A percentile compares a stretch with the other conserved stretches of the same genome.
Evolutionary conservation across 164 flowering plant species (phyloP).

Genomic region (Vitis vinifera): ASM3070453v1 NC_081817.1:27402501-27403000

Average conservation of each 20-base stretch:
- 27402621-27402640: no score
- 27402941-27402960: slow-evolving; percentile 13
- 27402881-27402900: neutral
- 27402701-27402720: no score
- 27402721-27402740: neutral
- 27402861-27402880: neutral
- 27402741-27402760: neutral
- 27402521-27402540: no score
- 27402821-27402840: neutral
- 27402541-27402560: no score
- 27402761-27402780: neutral
- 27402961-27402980: slow-evolving; percentile 10
- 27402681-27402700: no score
- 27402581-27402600: no score
- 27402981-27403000: neutral
- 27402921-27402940: neutral
- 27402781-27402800: no score
- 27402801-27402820: neutral
- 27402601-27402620: no score
- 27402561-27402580: no score
- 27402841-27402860: neutral
- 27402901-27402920: neutral
- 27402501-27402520: no score
- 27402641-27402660: no score
- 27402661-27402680: no score